These are phyloP conservation scores for Eimeria necatrix DNA, from an alignment of 169 alveolate species.

Conservation along the genomic window DNA sequence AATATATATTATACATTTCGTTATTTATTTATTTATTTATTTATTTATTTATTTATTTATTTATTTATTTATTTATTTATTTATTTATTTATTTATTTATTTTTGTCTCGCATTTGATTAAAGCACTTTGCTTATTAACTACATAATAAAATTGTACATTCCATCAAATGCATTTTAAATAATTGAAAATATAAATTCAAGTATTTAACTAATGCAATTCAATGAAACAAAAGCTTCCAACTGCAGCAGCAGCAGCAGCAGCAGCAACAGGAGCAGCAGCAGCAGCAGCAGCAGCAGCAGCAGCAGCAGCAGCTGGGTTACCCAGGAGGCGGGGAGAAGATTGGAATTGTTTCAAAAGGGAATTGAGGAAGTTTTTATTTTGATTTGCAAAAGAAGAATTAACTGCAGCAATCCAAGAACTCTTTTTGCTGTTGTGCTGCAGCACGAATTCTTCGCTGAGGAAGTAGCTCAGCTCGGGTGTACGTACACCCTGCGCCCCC, in stretches of 20 bases:
- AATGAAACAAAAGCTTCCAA: no score
- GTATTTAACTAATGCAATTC: neutral
- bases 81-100: no score
- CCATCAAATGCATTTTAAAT: neutral
- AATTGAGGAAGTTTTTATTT: neutral
- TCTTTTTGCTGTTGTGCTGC: conserved; percentile 17
- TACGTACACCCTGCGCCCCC: neutral
- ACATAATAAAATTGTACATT: neutral
- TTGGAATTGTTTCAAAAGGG: conserved; percentile 40
- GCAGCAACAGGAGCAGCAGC: no score
- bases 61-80: neutral
- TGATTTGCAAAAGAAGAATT: conserved; percentile 23
- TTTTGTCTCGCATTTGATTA: neutral
- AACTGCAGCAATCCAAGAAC: conserved; percentile 49
- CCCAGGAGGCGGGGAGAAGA: no score
- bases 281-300: no score
- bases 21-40: neutral
- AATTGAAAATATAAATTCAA: neutral
- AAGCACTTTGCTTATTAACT: neutral
- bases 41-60: neutral
- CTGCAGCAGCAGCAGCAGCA: no score
- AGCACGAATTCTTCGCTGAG: conserved; percentile 32
- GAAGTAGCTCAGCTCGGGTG: neutral
- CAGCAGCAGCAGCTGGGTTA: no score
- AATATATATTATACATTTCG: neutral